Evolutionary conservation across 2,329 filamentous ascomycete species (phyloP).

Genomic region (Aspergillus tamarii): DNA sequence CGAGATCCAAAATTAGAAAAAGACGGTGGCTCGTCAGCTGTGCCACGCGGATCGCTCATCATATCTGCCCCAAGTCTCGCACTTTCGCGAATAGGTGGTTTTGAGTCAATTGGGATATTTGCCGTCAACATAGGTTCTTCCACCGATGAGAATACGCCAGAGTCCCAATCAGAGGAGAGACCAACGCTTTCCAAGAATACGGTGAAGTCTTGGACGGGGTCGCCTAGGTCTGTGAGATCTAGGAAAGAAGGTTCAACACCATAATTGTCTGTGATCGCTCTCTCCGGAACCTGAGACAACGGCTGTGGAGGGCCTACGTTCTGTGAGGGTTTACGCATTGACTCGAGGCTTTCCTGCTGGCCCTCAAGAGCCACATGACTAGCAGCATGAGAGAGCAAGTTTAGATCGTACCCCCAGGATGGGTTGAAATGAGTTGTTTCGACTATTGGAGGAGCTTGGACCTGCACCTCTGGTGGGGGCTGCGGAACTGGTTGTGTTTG

Average conservation of each 20-base stretch:
- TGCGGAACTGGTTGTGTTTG: conserved; percentile 40
- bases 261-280: conserved; percentile 46
- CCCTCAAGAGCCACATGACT: conserved; percentile 53
- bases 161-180: conserved; percentile 54
- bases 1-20: conserved; percentile 54
- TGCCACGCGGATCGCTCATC: conserved; percentile 41
- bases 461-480: conserved; percentile 40
- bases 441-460: conserved; percentile 43
- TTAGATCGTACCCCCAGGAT: conserved; percentile 55
- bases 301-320: conserved; percentile 41
- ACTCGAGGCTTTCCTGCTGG: conserved; percentile 46
- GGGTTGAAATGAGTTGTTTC: conserved; percentile 52
- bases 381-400: conserved; percentile 52
- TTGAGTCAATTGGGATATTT: conserved; percentile 41
- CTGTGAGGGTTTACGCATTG: conserved; percentile 40
- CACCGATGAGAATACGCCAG: conserved; percentile 48
- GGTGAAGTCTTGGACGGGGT: conserved; percentile 54
- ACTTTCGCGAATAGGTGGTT: conserved; percentile 35
- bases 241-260: conserved; percentile 49
- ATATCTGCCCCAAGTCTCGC: conserved; percentile 44
- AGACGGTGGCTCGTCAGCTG: conserved; percentile 47
- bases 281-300: conserved; percentile 36
- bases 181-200: conserved; percentile 54
- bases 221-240: conserved; percentile 50
- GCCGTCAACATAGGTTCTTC: conserved; percentile 45